Evolutionary conservation across 768 basidiomycete genomes (phyloP), one percentile per base, ranked within the genome.

Genomic region (Lactifluus hygrophoroides): DNA sequence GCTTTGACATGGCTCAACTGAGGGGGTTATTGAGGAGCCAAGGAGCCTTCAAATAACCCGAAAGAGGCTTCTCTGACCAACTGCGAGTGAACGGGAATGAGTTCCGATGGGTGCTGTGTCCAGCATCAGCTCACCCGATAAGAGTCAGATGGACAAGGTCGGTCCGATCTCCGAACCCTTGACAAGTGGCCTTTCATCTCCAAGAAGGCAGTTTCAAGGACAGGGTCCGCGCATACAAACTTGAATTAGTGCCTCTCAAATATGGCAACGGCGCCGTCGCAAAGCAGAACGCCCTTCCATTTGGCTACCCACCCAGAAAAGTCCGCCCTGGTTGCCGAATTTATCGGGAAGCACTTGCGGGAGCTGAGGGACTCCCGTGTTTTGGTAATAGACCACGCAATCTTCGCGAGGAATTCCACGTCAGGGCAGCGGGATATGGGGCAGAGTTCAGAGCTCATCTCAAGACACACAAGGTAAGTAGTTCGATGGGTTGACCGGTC

Each of bases 391-490:
- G 88, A 94, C 72, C 80, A 86, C 25, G 76, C 78, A 9, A 62
- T 83, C 9, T 92, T 93, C 69, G 80, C 80, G 35, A 70, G 76
- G 30, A 94, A 94, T 68, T 92, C 85, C 85, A 87, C 63, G 69
- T 74, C 49, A 83, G 80, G 42, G 81, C 87, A 14, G 76, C 75
- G 54, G 75, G 76, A 27, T 86, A 85, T 79, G 84, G 83, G 2
- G 83, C 87, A 16, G 74, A 66, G 9, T 93, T 94, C 69, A 76
- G 91, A 48, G 88, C 85, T 4, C 92, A 94, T 70, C 77, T 94
- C 52, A 94, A 94, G 72, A 88, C 86, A 0, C 87, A 90, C 68
- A 90, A 90, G 77, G 86, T 84, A 67, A 27, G 30, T 19, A 42
- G 34, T 2, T 8, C 4, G 23, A 3, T 19, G 3, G 9, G n/a